phyloP scores from a whole-genome alignment of 306 rosid species.

The Alnus rubra region DNA sequence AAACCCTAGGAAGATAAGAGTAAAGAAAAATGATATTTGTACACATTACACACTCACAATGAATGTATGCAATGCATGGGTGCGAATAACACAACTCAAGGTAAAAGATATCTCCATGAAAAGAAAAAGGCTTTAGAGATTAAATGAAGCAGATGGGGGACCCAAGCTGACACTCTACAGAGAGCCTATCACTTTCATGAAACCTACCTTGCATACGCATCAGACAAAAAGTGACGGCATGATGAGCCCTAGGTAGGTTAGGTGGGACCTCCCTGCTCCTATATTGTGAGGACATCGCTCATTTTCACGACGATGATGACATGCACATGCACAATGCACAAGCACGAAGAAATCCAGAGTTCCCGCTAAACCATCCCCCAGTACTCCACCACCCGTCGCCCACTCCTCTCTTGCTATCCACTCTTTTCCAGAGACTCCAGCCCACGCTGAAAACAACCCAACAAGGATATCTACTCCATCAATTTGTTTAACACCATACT shows the following conservation, averaged over 20 bases:
- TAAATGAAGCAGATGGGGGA: conserved; percentile 43
- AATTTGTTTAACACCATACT: conserved; percentile 28
- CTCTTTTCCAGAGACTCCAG: conserved; percentile 30
- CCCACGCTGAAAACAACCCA: conserved; percentile 56
- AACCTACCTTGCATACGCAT: conserved; percentile 45
- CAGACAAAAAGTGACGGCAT: conserved; percentile 51
- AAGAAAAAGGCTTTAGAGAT: not conserved
- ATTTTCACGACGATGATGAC: conserved; percentile 24
- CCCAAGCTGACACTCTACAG: conserved; percentile 20
- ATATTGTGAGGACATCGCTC: conserved; percentile 25
- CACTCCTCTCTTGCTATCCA: conserved; percentile 28
- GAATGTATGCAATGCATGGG: too few species aligned
- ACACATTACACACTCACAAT: too few species aligned
- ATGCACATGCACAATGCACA: conserved; percentile 33
- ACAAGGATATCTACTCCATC: conserved; percentile 23
- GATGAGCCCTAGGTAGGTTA: conserved; percentile 22
- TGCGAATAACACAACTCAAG: too few species aligned
- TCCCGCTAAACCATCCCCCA: conserved; percentile 1
- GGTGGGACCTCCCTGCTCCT: conserved; percentile 36
- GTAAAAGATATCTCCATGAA: too few species aligned
- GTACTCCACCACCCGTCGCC: not conserved
- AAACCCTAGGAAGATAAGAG: too few species aligned
- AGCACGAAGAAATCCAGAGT: not conserved
- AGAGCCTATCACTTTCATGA: conserved; percentile 45
- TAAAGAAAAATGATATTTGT: too few species aligned